Percentiles rank a stretch among this genome's conserved stretches.
Conservation (phyloP, 1,284 basidiomycete genomes). For the Trichosporon sp. region DNA sequence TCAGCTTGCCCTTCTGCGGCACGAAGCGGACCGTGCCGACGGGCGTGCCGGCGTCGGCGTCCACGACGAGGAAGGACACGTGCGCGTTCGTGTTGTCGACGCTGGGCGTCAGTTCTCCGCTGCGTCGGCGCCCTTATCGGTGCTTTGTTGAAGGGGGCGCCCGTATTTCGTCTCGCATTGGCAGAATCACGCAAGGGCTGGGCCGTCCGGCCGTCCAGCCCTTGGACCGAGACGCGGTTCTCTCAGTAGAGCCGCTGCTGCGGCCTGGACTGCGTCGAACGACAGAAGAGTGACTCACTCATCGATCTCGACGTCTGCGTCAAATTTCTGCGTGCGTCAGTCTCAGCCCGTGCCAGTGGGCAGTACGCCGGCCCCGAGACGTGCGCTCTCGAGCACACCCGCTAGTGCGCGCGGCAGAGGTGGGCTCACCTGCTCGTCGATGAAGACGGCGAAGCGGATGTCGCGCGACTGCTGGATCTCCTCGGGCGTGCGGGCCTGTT, state of each 20-base stretch:
- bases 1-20: conserved; percentile 38
- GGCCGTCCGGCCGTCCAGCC: too few species aligned
- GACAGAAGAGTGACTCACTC: conserved; percentile 26
- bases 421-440: conserved; percentile 42
- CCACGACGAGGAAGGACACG: conserved; percentile 13
- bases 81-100: conserved; percentile 12
- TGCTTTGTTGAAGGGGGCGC: too few species aligned
- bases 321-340: conserved; percentile 29
- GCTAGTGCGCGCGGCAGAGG: neutral
- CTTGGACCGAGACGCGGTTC: too few species aligned
- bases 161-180: too few species aligned
- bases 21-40: conserved; percentile 45
- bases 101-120: conserved; percentile 9
- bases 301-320: conserved; percentile 40
- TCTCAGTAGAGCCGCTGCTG: too few species aligned
- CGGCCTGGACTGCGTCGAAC: too few species aligned
- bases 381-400: too few species aligned
- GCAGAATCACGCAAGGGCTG: too few species aligned
- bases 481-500: conserved; percentile 32
- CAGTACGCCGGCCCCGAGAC: neutral
- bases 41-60: conserved; percentile 19
- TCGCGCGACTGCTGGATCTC: conserved; percentile 42
- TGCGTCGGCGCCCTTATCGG: too few species aligned
- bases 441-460: conserved; percentile 46
- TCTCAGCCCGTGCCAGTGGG: conserved; percentile 2